Base-by-base conservation (phyloP, 805 yeast species). In the Diddensiella transvaalensis region DNA sequence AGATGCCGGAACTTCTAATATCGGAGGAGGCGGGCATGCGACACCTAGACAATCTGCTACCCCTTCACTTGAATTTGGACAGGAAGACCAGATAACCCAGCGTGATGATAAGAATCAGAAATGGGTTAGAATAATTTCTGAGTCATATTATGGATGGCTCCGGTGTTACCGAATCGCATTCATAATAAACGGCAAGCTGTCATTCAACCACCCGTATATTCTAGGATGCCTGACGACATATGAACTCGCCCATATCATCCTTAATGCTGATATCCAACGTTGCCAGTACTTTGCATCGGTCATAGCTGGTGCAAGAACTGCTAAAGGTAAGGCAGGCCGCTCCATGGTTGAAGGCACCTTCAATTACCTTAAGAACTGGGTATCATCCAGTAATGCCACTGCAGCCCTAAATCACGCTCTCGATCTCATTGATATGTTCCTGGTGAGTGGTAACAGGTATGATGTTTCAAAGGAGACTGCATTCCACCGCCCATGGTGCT, bases 151-250 rank as follows among this genome's bases (percentile, higher is more conserved):
- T 15, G 58, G 54, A 19, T 58, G 61, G 61, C 42, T 57, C 10
- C 41, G 58, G 30, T 49, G 46, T n/a, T 58, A 58, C 47, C 44
- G 52, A 23, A 44, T 48, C 2, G 43, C 52, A n/a, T 58, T 58
- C 45, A 49, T 57, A 4, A 46, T 42, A 21, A 52, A 43, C 42
- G 59, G 59, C 4, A 49, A 44, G 22, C 42, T 58, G 21, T 53
- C 61, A 22, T 47, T 41, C 37, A 51, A 55, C 47, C 61, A 58
- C 40, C 60, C 61, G 4, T 58, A 58, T 42, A 49, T 57, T 6
- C 46, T 54, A 17, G 61, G 61, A 11, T 53, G 59, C 42, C 40
- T 58, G 30, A 49, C 59, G 22, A 57, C 58, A 1, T 58, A 58
- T 41, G 59, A 57, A 40, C 47, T 51, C 37, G 60, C 61, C 10